Evolutionary conservation across 2,329 filamentous ascomycete species (phyloP).

Genomic region (Colletotrichum orchidophilum): DNA sequence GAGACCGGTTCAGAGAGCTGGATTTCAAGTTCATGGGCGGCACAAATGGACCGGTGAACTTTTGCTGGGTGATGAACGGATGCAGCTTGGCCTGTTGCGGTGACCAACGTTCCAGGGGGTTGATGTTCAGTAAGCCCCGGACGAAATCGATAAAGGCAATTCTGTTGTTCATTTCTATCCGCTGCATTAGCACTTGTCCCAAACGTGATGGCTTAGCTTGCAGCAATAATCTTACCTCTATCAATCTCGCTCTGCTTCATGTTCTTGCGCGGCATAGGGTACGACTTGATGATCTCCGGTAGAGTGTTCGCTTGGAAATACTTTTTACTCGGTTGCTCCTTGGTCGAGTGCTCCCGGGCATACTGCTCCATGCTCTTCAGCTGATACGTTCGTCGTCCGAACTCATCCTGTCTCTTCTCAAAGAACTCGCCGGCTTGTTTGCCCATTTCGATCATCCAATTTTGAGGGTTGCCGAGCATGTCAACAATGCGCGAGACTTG

Average conservation of each 20-base stretch:
- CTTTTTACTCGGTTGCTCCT: constrained; percentile 99
- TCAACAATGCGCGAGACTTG: constrained; percentile 97
- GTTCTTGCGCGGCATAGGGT: constrained; percentile 98
- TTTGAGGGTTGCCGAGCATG: constrained; percentile 95
- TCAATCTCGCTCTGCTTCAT: constrained; percentile 99
- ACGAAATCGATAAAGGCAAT: constrained; percentile 99
- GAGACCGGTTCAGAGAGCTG: constrained; percentile 84
- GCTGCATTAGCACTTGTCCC: constrained; percentile 35
- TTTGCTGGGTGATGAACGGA: constrained; percentile 98
- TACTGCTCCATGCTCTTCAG: constrained; percentile 99
- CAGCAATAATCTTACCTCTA: constrained; percentile 75
- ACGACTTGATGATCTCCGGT: constrained; percentile 96
- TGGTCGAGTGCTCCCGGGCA: constrained; percentile 91
- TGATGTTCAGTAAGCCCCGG: constrained; percentile 90
- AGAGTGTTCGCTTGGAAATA: constrained; percentile 96
- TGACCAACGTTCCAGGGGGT: constrained; percentile 96
- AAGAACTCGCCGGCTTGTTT: constrained; percentile 98
- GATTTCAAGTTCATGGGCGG: constrained; percentile 97
- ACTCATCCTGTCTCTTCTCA: constrained; percentile 91
- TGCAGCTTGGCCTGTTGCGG: constrained; percentile 97
- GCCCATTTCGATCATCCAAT: constrained; percentile 99
- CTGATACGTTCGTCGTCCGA: constrained; percentile 87
- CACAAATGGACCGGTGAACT: constrained; percentile 95
- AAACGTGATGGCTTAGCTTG: background rate
- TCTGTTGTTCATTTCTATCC: constrained; percentile 95